Base-by-base conservation (phyloP, 805 yeast genomes). In the Metschnikowia chrysomelidarum region DNA sequence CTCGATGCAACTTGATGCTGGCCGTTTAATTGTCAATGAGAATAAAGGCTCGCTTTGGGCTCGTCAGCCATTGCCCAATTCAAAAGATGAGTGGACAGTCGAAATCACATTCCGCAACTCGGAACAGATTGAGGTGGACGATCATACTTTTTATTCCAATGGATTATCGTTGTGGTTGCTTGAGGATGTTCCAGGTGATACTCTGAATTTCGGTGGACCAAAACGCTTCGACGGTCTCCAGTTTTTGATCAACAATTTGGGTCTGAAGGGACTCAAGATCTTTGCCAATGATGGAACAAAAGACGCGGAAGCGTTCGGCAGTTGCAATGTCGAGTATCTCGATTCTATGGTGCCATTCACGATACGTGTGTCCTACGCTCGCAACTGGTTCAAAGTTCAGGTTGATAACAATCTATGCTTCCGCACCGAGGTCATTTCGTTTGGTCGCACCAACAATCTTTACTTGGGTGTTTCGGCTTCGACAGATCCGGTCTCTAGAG, bases 291-390 rank as follows among this genome's bases (percentile, higher is more conserved):
- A 83, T 55, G 84, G 84, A 1, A 40, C 75, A 0, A 57, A 59
- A 18, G 57, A 55, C 8, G 44, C 38, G 5, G 56, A 56, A 23
- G 54, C 76, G 0, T 62, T 80, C 43, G 83, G 82, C 1, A 66
- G 74, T 9, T 80, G 87, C 60, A 56, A 64, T n/a, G 56, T 79
- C 46, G 63, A 66, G 7, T 84, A 75, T 47, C 81, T 82, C 54
- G 80, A 78, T 47, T 76, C 87, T 0, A 75, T 76, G 43, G 85
- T 82, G 5, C 94, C 94, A 8, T 64, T 75, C 16, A 80, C 85
- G 1, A 34, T 82, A n/a, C 75, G 87, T 58, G 46, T 84, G 10
- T 76, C 82, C 7, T 82, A 81, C 49, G 72, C 76, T 16, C 54
- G 56, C 18, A 62, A 66, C 11, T 57, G 73, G 40, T 66, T 80